Percentiles rank a stretch among this genome's conserved stretches.
These are phyloP conservation scores for Phytopythium cucurbitacearum DNA, from an alignment of 352 stramenopile genomes.

Conservation along the genomic window DNA sequence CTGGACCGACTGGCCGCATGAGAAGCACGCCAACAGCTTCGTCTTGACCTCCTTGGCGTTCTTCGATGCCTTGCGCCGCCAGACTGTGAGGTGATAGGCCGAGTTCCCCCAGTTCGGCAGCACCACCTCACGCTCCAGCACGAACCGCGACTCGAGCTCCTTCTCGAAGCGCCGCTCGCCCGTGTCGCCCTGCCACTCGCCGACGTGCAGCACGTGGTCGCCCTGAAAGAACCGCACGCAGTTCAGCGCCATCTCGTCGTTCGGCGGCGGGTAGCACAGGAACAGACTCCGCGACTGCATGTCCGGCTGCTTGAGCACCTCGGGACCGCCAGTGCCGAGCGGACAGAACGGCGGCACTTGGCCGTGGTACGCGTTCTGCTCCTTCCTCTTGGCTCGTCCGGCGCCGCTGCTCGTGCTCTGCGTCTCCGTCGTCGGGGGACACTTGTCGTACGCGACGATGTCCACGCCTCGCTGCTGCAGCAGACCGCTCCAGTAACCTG, in stretches of 20 bases:
- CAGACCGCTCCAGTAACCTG: constrained; percentile 85
- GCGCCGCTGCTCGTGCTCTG: constrained; percentile 10
- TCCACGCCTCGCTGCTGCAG: constrained; percentile 66
- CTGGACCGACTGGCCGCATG: constrained; percentile 35
- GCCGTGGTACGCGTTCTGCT: constrained; percentile 56
- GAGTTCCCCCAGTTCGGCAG: constrained; percentile 83
- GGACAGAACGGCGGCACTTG: constrained; percentile 62
- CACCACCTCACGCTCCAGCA: constrained; percentile 40
- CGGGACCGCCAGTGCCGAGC: constrained; percentile 47
- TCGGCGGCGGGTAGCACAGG: constrained; percentile 66
- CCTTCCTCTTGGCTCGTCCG: constrained; percentile 7
- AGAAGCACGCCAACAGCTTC: constrained; percentile 32
- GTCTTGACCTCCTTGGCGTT: neutral
- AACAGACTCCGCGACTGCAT: constrained; percentile 46
- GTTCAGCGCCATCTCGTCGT: constrained; percentile 55
- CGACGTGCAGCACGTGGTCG: constrained; percentile 58
- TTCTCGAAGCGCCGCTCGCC: constrained; percentile 64
- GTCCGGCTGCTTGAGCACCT: constrained; percentile 40
- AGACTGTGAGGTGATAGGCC: constrained; percentile 69
- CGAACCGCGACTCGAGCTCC: constrained; percentile 48
- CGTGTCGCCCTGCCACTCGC: constrained; percentile 80
- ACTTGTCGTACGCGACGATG: constrained; percentile 67
- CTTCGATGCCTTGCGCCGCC: constrained; percentile 33
- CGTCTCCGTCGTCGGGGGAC: constrained; percentile 26
- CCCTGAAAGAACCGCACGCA: constrained; percentile 63